These are phyloP conservation scores for Hyphodiscus hymeniophilus DNA, from an alignment of 495 filamentous ascomycete genomes.

Conservation along the genomic window DNA sequence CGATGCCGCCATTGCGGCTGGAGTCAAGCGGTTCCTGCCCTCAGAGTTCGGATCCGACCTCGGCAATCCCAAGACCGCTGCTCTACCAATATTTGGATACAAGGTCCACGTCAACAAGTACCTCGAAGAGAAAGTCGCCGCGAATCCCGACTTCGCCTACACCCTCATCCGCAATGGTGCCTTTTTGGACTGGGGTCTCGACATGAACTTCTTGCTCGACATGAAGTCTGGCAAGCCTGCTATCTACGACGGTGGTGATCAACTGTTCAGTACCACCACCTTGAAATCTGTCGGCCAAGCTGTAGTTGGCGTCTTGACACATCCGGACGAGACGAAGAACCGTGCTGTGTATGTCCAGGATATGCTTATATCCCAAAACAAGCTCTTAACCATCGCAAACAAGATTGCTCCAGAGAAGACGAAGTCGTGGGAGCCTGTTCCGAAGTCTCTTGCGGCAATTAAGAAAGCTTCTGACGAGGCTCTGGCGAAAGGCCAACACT, in stretches of 20 bases:
- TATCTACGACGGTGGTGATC: slow-evolving; percentile 32
- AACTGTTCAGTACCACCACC: slow-evolving; percentile 30
- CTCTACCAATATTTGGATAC: slow-evolving; percentile 32
- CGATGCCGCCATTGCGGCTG: slow-evolving; percentile 51
- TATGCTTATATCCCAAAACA: slow-evolving; percentile 29
- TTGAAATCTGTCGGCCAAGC: slow-evolving; percentile 32
- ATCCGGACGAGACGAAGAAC: slow-evolving; percentile 41
- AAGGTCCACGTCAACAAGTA: slow-evolving; percentile 35
- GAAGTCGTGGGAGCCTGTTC: slow-evolving; percentile 21
- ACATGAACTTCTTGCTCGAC: slow-evolving; percentile 30
- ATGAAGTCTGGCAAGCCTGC: slow-evolving; percentile 23
- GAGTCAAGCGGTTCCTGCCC: slow-evolving; percentile 54
- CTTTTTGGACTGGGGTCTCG: slow-evolving; percentile 41
- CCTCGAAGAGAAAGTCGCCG: slow-evolving; percentile 27
- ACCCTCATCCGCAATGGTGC: slow-evolving; percentile 32
- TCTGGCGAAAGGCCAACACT: slow-evolving; percentile 18
- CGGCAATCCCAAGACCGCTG: slow-evolving; percentile 23
- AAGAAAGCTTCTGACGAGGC: slow-evolving; percentile 22
- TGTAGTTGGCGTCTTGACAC: slow-evolving; percentile 32
- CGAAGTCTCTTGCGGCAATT: slow-evolving; percentile 22
- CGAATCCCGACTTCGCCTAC: slow-evolving; percentile 29
- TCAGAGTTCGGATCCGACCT: slow-evolving; percentile 51
- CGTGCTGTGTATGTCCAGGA: slow-evolving; percentile 33
- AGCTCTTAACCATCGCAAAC: slow-evolving; percentile 31
- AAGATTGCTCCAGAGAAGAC: slow-evolving; percentile 27